A percentile compares a stretch with the other conserved stretches of the same genome.
phyloP scores from a whole-genome alignment of 306 rosid species.

The Vigna radiata region DNA sequence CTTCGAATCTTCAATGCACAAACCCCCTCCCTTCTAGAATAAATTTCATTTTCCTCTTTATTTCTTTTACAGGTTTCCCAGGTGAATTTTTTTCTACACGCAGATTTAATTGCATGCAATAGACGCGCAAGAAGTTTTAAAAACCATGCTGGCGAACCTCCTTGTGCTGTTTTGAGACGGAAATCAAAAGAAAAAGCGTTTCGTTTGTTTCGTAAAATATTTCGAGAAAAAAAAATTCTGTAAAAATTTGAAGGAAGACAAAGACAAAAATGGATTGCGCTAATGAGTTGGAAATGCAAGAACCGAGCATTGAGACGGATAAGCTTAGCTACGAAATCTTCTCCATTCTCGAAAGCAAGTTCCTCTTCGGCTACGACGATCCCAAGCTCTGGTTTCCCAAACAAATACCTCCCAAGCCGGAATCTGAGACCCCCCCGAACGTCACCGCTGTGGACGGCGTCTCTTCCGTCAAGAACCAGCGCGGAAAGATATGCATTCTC shows the following conservation, averaged over 20 bases:
- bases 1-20: neutral
- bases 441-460: conserved; percentile 42
- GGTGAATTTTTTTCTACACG: conserved; percentile 8
- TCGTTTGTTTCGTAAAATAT: neutral
- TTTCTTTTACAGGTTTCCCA: conserved; percentile 41
- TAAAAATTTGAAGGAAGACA: neutral
- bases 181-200: neutral
- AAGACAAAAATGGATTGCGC: conserved; percentile 50
- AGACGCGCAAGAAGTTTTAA: neutral
- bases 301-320: conserved; percentile 96
- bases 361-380: conserved; percentile 93
- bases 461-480: conserved; percentile 82
- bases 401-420: conserved; percentile 62
- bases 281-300: conserved; percentile 76
- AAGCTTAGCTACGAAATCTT: conserved; percentile 97
- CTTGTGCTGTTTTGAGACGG: conserved; percentile 7
- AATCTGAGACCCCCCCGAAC: conserved; percentile 31
- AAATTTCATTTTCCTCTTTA: neutral
- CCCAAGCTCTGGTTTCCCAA: conserved; percentile 95
- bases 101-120: conserved; percentile 35
- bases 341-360: conserved; percentile 92
- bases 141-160: neutral
- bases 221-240: neutral
- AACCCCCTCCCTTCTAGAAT: neutral
- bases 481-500: conserved; percentile 94